Evolutionary conservation across 2,329 filamentous ascomycete species (phyloP), one percentile per base, ranked within the genome.

Genomic region (Phialemonium atrogriseum): DNA sequence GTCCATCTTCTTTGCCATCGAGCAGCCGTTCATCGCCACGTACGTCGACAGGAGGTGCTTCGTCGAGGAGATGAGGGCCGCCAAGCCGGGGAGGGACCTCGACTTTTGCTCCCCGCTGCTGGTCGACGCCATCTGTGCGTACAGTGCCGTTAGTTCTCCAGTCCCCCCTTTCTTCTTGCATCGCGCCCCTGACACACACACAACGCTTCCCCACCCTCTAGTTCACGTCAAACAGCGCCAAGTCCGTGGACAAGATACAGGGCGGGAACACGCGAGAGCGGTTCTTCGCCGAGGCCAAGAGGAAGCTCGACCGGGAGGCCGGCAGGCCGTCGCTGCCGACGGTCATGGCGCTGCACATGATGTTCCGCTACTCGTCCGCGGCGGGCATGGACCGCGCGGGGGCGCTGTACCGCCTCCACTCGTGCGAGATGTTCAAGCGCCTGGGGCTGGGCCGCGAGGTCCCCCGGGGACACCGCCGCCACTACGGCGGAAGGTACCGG

Each of bases 281-380:
- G 10, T 36, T 36, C 27, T 26, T 23, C 9, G 18, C 16, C 13
- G 30, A 36, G 26, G 34, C 34, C 3, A 36, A 36, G 15, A 33
- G n/a, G 16, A 24, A 29, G 6, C 30, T 36, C 3, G 34, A 36
- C n/a, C 30, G 25, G 10, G 34, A 36, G 19, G 11, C 20, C 10
- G 34, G 34, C 12, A 27, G 24, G 7, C 12, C 14, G 15, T 36
- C 34, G n/a, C 26, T 36, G 3, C 21, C 34, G 4, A 33, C 30
- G 5, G n/a, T 24, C 16, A 27, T 27, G 34, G 27, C 22, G 10
- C 26, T 36, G 8, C 15, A 24, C 18, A 29, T 21, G n/a, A 21
- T 36, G 26, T 36, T 33, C 23, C 23, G 33, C n/a, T 30, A 24
- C 12, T 30, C 28, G 20, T 30, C 28, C 5, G 28, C 17, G 9